Evolutionary conservation across 345 rosid genomes (phyloP).

Genomic region (Sisymbrium irio): DNA sequence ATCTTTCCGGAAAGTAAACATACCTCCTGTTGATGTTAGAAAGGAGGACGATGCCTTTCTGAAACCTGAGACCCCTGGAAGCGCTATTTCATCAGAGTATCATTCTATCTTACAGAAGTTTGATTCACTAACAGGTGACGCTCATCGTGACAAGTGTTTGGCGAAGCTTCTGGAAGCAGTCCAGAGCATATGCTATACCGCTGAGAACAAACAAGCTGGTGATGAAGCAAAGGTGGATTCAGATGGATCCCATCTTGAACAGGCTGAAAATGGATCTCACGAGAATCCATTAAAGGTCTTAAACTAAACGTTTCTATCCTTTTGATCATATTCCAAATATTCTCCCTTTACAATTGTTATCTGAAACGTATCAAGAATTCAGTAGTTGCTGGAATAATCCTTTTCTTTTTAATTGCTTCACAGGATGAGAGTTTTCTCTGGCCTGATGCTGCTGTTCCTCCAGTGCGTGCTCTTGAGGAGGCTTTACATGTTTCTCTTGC

Average conservation of each 20-base stretch:
- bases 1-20: conserved; percentile 41
- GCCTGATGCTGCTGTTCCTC: conserved; percentile 88
- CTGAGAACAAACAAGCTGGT: conserved; percentile 39
- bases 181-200: conserved; percentile 55
- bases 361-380: conserved; percentile 2
- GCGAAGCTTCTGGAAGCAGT: conserved; percentile 83
- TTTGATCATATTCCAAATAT: background rate
- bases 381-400: background rate
- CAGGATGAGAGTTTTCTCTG: conserved; percentile 66
- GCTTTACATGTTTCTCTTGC: conserved; percentile 69
- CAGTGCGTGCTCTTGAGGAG: conserved; percentile 76
- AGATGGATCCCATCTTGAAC: conserved; percentile 36
- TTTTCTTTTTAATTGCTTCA: conserved; percentile 12
- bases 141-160: conserved; percentile 84
- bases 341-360: background rate
- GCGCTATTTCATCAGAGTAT: conserved; percentile 48
- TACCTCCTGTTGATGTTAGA: conserved; percentile 71
- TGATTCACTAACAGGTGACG: conserved; percentile 67
- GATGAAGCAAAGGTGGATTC: conserved; percentile 42
- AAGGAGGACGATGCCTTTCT: conserved; percentile 62
- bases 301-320: background rate
- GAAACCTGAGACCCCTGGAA: too few species aligned
- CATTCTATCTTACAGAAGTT: conserved; percentile 52
- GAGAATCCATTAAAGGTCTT: conserved; percentile 49
- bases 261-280: conserved; percentile 44